These are phyloP conservation scores for Solanum medicagineum DNA, from an alignment of 257 asterid species.

Conservation along the genomic window DNA sequence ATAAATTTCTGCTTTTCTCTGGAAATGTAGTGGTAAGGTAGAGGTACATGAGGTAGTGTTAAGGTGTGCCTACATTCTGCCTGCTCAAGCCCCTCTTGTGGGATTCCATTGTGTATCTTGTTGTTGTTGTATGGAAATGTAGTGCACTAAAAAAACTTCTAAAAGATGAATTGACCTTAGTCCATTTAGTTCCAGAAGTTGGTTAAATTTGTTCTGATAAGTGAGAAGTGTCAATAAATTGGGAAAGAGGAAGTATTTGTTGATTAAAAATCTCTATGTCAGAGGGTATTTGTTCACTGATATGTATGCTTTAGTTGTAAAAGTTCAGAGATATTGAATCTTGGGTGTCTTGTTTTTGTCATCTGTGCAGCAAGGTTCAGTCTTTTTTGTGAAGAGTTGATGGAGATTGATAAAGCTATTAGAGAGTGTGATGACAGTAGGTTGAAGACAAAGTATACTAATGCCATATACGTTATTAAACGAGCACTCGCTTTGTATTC, in stretches of 20 bases:
- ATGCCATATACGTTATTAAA: slow-evolving; percentile 72
- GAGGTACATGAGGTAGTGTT: too few species aligned
- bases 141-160: too few species aligned
- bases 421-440: slow-evolving; percentile 61
- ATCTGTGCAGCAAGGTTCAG: slow-evolving; percentile 3
- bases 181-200: not conserved
- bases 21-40: too few species aligned
- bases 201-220: not conserved
- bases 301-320: not conserved
- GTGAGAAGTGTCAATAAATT: not conserved
- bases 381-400: not conserved
- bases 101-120: too few species aligned
- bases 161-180: not conserved
- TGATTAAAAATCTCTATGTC: not conserved
- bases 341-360: not conserved
- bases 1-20: not conserved
- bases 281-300: not conserved
- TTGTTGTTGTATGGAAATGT: too few species aligned
- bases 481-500: slow-evolving; percentile 82
- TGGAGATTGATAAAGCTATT: slow-evolving; percentile 82
- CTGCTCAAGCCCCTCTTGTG: too few species aligned
- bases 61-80: too few species aligned
- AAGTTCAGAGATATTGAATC: not conserved
- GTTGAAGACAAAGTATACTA: slow-evolving; percentile 75
- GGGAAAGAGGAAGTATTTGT: not conserved